Evolutionary conservation across 2,329 filamentous ascomycete genomes (phyloP), one percentile per base, ranked within the genome.

Genomic region (Colletotrichum cuscutae): DNA sequence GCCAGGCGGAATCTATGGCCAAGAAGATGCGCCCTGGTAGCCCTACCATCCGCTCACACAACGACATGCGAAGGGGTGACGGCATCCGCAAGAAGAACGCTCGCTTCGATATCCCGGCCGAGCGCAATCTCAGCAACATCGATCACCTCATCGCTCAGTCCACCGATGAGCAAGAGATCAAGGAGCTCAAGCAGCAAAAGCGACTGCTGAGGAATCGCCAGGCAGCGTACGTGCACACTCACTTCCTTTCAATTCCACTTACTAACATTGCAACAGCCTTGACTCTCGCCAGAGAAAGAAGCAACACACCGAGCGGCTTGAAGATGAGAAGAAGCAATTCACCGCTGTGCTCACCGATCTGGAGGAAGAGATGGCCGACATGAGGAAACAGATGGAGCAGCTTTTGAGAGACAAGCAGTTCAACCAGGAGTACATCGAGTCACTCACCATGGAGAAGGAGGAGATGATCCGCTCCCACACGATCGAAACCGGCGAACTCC

Each of bases 51-150:
- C 90, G 91, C 80, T 93, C 89, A 77, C 93, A 94, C 85, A 95
- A 95, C 74, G 92, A 95, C 68, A 86, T 94, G 82, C 89, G 91
- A 74, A 90, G 94, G 77, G 91, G 94, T 69, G 95, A 97, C 77
- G 95, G 97, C 74, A 97, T 98, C 83, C 91, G 97, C 79, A 99
- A 99, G 91, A 98, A 98, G 93, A 99, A 98, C 80, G 95, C 95
- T 76, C 93, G 96, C 77, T 98, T 98, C 83, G 96, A 98, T 80
- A 99, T 99, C 77, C 97, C 97, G 11, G 92, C 94, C 57, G 97
- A 98, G 85, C 91, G 95, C 75, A 98, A 95, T 79, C 90, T 99
- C 77, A 92, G 90, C 87, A 98, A 97, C 85, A 98, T 99, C 84
- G 97, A 99, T 82, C 89, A 94, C 74, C 89, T 98, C 80, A 98